Evolutionary conservation across 1,284 basidiomycete species (phyloP).

Genomic region (Singerocomus rubriflavus): DNA sequence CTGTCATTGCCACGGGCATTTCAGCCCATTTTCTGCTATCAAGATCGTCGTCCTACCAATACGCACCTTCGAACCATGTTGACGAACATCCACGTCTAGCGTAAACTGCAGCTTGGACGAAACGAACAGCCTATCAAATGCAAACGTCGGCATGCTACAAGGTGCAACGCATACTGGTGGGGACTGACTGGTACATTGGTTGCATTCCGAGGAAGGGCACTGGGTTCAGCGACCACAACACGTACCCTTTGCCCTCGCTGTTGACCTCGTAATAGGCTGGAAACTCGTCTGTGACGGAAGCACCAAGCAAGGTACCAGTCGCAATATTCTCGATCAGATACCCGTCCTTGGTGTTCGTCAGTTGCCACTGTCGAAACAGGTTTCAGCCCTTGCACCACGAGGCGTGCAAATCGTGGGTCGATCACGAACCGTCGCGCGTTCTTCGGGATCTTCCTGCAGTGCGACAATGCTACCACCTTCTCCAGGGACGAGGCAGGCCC

Average conservation of each 20-base stretch:
- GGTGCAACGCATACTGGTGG: not conserved
- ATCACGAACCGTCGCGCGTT: not conserved
- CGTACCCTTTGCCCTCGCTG: not conserved
- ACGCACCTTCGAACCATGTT: not conserved
- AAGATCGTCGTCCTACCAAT: not conserved
- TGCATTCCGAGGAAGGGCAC: not conserved
- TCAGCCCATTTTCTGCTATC: too few species aligned
- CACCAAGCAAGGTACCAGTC: not conserved
- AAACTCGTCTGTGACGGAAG: not conserved
- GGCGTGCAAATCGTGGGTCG: not conserved
- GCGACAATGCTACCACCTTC: not conserved
- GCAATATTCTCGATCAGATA: not conserved
- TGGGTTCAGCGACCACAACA: not conserved
- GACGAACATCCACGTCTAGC: not conserved
- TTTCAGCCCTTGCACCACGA: too few species aligned
- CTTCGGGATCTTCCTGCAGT: not conserved
- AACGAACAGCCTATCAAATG: not conserved
- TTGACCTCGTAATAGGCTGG: constrained; percentile 1
- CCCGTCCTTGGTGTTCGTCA: not conserved
- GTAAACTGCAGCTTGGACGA: not conserved
- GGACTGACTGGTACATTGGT: not conserved
- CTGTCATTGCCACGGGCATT: too few species aligned
- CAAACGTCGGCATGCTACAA: not conserved
- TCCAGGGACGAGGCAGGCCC: not conserved
- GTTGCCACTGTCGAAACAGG: not conserved